Evolutionary conservation across 352 stramenopile genomes (phyloP), one percentile per base, ranked within the genome.

Genomic region (Peronosclerospora sorghi): DNA sequence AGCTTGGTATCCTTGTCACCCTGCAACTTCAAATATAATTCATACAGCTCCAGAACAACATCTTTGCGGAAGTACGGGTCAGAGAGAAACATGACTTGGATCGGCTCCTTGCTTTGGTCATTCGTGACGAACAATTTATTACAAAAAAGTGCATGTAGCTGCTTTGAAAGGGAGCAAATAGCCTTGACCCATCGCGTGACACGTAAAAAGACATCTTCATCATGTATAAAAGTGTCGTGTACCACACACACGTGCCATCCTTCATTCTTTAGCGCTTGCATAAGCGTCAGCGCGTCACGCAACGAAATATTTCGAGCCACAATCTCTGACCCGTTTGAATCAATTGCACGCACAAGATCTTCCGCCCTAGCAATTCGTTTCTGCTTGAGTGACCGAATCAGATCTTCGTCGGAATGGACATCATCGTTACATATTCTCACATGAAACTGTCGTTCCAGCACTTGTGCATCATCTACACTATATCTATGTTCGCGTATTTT

Each of bases 401-500:
- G 81, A 49, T 98, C 91, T 37, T 98, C 90, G 51, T 97, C 97
- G 2, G 95, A 97, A 57, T 99, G 96, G 2, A 98, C 89, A 48
- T 99, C 96, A 56, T 98, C 95, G 63, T 99, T 98, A 68, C 97
- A 96, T 30, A 99, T 83, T 6, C 93, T 62, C 17, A 97, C 69
- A 41, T 95, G 83, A 29, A 97, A 82, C 7, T 64, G 53, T n/a
- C 68, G 82, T 24, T 69, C 73, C 29, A 49, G 51, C n/a, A 7
- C 13, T 32, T 50, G 57, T 14, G 18, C 26, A 12, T 61, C 42
- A 18, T 60, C 59, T 29, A 58, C 19, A 5, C 24, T 43, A 21
- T 15, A 20, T 17, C 48, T 36, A 34, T 18, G 17, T 27, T 51
- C 38, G 19, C 61, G 49, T 36, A 46, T 10, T 36, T 65, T 41